phyloP scores from a whole-genome alignment of 257 asterid species.

The Petunia secreta region DNA sequence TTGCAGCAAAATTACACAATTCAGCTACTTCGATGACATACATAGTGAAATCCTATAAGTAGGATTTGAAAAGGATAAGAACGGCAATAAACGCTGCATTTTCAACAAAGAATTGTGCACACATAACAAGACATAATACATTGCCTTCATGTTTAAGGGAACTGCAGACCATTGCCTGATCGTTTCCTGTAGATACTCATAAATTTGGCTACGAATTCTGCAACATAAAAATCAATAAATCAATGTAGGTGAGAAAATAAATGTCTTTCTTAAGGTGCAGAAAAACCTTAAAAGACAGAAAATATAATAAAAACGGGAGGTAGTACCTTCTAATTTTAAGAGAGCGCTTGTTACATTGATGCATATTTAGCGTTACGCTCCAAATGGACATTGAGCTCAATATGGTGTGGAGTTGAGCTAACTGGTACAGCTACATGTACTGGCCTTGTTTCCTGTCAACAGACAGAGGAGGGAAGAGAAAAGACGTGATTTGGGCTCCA shows the following conservation, averaged over 20 bases:
- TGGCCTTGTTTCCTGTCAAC: constrained; percentile 61
- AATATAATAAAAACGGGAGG: too few species aligned
- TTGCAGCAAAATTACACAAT: too few species aligned
- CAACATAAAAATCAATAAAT: constrained; percentile 24
- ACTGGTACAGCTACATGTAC: constrained; percentile 61
- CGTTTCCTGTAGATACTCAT: constrained; percentile 74
- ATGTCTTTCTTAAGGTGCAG: too few species aligned
- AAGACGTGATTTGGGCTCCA: background rate
- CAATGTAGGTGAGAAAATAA: background rate
- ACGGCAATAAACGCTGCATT: too few species aligned
- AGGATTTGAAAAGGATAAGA: too few species aligned
- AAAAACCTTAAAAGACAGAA: too few species aligned
- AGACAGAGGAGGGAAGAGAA: background rate
- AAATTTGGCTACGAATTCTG: constrained; percentile 81
- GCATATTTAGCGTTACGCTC: constrained; percentile 72
- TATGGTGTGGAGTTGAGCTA: constrained; percentile 76
- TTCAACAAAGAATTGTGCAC: too few species aligned
- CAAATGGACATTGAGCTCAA: constrained; percentile 65
- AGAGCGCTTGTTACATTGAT: constrained; percentile 71
- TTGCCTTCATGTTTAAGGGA: background rate
- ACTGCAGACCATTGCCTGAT: background rate
- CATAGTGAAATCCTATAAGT: too few species aligned
- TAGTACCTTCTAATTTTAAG: constrained; percentile 62
- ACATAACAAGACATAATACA: too few species aligned
- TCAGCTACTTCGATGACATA: too few species aligned